Evolutionary conservation across 805 yeast genomes (phyloP), one percentile per base, ranked within the genome.

Genomic region (Zygosaccharomyces gambellarensis): DNA sequence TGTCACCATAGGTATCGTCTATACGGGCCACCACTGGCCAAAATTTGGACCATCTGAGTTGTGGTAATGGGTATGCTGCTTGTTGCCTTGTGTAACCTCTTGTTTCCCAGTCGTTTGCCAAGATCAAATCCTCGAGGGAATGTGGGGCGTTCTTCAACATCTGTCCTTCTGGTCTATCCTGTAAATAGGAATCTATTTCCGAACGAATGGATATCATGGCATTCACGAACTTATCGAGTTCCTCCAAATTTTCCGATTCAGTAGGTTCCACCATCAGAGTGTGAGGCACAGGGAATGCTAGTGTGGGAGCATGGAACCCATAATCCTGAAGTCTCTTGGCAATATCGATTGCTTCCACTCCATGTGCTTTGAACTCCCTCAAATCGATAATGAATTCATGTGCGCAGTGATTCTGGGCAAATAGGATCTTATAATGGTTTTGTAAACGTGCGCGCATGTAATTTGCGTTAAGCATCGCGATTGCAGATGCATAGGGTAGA

Each of bases 221-320:
- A 55, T 89, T 90, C 48, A 90, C 83, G 70, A 94, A 92, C 62
- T 97, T 79, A 70, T 94, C 92, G 53, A 94, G 75, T 71, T 94
- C 99, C 48, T 77, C 87, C 62, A 85, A 71, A 63, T 89, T 82
- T 72, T 94, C 99, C 17, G 94, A 84, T 72, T 94, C 99, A 3
- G 99, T 94, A 51, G 99, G 99, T 73, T 94, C 99, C 55, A 94
- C 82, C 99, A 94, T 94, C 60, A 94, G 77, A 2, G 99, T 94
- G 54, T 95, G 96, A 4, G 97, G 92, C 45, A 94, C 95, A 8
- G 99, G 99, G 87, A 94, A 94, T 2, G 98, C 94, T 87, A 94
- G 83, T 23, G 99, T 94, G 54, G 99, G 99, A 0, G 97, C 97
- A 70, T 94, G 99, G 81, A 94, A 94, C 0, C 98, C 97, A 67